Evolutionary conservation across 2,329 filamentous ascomycete species (phyloP), one percentile per base, ranked within the genome.

Genomic region (Sarocladium kiliense): DNA sequence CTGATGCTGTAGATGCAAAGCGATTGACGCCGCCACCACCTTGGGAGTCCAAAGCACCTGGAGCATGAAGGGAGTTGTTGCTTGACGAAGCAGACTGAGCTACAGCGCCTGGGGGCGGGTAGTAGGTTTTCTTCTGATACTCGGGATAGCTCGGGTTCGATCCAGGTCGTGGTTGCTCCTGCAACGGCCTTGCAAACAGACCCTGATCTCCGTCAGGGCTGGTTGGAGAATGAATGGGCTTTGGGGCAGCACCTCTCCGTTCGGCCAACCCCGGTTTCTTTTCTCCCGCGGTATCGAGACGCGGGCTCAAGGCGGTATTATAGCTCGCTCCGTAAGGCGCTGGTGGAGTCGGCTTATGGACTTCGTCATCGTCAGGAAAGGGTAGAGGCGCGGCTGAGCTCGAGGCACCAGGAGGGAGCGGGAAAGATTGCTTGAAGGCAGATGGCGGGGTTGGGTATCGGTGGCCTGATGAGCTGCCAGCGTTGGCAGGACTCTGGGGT

Each of bases 1-100:
- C 96, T 0, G 94, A 97, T 14, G 93, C 91, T 7, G 90, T 96
- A 2, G 93, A 97, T 11, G 80, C 78, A 61, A 85, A 84, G 44
- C 84, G 78, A 64, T 82, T 85, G 59, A 87, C 78, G 27, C 75
- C 74, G 67, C 56, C 44, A 57, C 55, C 45, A 57, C 55, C 53
- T 56, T 58, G 6, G 57, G 58, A 3, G 61, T 56, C 39, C 63
- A 63, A 11, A 51, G 57, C n/a, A 58, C 27, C 56, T 47, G 58
- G 53, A 2, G 63, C 66, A 67, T 41, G 50, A 7, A 53, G 50
- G n/a, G 36, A 53, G n/a, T 7, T 41, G 32, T 69, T 68, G 57
- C 61, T 66, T 18, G 66, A 68, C 12, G 71, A 64, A 50, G 63
- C 65, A 53, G 69, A 59, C 53, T 64, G 60, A 37, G 66, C 61